Percentiles rank a stretch among this genome's conserved stretches.
Evolutionary conservation across 352 stramenopile genomes (phyloP).

Genomic region (Phytopythium vexans): DNA sequence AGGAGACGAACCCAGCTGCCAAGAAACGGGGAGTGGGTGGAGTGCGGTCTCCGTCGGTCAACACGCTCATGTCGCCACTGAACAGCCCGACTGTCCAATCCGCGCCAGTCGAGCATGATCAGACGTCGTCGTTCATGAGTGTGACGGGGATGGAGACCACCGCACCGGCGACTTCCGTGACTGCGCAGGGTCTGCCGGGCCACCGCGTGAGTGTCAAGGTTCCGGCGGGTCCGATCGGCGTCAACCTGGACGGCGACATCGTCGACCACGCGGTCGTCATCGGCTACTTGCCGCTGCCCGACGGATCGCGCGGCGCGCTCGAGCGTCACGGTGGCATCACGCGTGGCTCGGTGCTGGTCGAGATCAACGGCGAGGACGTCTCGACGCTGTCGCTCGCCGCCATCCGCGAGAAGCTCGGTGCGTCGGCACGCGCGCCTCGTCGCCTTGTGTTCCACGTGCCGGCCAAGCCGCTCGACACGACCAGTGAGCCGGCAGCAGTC

Average conservation of each 20-base stretch:
- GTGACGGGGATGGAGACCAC: conserved; percentile 23
- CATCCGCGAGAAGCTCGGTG: conserved; percentile 36
- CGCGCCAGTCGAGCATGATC: too few relatives aligned
- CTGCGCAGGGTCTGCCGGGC: conserved; percentile 8
- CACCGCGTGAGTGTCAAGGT: conserved; percentile 32
- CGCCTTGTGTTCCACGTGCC: conserved; percentile 53
- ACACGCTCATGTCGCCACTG: neutral
- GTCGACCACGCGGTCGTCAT: conserved; percentile 52
- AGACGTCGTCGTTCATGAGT: conserved; percentile 9
- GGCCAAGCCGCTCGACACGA: conserved; percentile 3
- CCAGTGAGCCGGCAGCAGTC: conserved; percentile 3
- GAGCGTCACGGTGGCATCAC: conserved; percentile 55
- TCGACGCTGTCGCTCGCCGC: conserved; percentile 32
- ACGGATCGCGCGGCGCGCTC: conserved; percentile 48
- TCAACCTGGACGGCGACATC: conserved; percentile 59
- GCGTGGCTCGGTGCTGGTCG: conserved; percentile 49
- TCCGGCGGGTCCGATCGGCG: conserved; percentile 54
- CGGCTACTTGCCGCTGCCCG: conserved; percentile 54
- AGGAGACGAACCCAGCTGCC: neutral
- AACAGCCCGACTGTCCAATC: too few relatives aligned
- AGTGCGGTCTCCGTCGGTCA: conserved; percentile 1
- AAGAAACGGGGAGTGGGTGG: conserved; percentile 1
- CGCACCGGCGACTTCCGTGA: conserved; percentile 1
- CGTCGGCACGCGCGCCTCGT: conserved; percentile 29
- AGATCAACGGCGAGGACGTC: conserved; percentile 69